Evolutionary conservation across 108 stramenopile species (phyloP).

Genomic region (Hondaea fermentalgiana): DNA sequence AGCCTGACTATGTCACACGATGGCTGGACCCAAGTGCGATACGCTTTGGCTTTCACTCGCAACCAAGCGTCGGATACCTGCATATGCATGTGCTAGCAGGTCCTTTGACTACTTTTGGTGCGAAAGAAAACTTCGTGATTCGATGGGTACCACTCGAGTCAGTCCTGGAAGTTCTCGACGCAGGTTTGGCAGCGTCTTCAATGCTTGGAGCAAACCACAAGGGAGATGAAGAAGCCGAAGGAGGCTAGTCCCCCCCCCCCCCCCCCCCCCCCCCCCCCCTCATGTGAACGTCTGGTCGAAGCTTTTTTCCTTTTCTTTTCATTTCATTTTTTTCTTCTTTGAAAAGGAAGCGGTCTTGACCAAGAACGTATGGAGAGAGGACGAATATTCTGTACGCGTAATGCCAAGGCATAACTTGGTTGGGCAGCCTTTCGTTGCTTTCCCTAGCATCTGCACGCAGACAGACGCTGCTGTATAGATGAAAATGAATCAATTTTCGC

Average conservation of each 20-base stretch:
- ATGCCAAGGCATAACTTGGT: too few species aligned
- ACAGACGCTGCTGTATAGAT: neutral
- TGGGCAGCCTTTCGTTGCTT: too few species aligned
- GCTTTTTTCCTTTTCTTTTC: too few species aligned
- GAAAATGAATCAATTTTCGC: neutral
- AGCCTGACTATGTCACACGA: neutral
- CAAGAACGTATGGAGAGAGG: too few species aligned
- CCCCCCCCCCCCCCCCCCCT: too few species aligned
- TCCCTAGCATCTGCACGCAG: neutral
- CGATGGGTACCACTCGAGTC: neutral
- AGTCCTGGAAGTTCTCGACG: neutral
- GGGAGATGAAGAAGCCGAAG: too few species aligned
- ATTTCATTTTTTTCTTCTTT: too few species aligned
- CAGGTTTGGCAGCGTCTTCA: neutral
- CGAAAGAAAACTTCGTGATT: neutral
- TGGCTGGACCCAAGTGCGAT: neutral
- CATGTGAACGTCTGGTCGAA: too few species aligned
- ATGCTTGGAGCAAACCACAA: neutral
- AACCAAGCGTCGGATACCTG: neutral
- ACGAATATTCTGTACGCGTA: too few species aligned
- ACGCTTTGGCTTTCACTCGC: constrained; percentile 9
- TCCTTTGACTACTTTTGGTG: neutral
- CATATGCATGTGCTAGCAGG: neutral
- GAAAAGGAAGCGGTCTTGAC: too few species aligned
- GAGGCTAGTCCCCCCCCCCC: too few species aligned